A percentile compares a stretch with the other conserved stretches of the same genome.
Conservation (phyloP, 2,329 filamentous ascomycete species). For the Aspergillus oerlinghausenensis region DNA sequence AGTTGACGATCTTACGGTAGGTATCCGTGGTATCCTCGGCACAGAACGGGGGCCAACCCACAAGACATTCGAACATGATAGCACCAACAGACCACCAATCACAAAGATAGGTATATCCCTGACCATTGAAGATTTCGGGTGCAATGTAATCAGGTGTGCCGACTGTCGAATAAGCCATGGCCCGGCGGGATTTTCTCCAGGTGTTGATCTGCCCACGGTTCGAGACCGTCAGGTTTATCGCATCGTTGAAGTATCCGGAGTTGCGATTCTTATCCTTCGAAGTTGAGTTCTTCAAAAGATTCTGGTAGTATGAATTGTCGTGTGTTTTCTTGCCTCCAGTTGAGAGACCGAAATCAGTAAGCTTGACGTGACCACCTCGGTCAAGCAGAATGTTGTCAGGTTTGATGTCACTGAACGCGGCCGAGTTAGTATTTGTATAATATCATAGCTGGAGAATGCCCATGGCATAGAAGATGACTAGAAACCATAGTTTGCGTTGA, state of each 20-base stretch:
- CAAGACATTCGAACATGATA: constrained; percentile 99
- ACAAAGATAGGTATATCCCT: constrained; percentile 93
- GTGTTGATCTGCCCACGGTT: constrained; percentile 98
- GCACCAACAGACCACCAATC: constrained; percentile 99
- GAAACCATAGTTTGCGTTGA: constrained; percentile 1
- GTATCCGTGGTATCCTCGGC: constrained; percentile 96
- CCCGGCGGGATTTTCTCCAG: constrained; percentile 89
- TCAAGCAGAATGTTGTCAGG: constrained; percentile 98
- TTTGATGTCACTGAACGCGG: constrained; percentile 77
- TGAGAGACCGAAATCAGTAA: constrained; percentile 96
- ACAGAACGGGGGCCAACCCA: constrained; percentile 98
- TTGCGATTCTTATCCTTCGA: constrained; percentile 73
- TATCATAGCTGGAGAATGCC: not conserved
- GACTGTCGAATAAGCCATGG: constrained; percentile 97
- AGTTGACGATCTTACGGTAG: constrained; percentile 98
- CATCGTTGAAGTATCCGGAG: constrained; percentile 85
- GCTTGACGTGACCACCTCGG: constrained; percentile 91
- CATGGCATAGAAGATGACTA: not conserved
- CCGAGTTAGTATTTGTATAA: constrained; percentile 14
- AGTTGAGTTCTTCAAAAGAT: constrained; percentile 77
- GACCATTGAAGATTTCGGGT: constrained; percentile 94
- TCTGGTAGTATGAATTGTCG: constrained; percentile 97
- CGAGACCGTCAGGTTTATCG: constrained; percentile 96
- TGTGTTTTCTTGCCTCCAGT: constrained; percentile 98
- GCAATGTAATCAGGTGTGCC: constrained; percentile 98